Evolutionary conservation across 225 moss, liverwort and hornwort genomes (phyloP).

Genomic region (Marchantia polymorpha): DNA sequence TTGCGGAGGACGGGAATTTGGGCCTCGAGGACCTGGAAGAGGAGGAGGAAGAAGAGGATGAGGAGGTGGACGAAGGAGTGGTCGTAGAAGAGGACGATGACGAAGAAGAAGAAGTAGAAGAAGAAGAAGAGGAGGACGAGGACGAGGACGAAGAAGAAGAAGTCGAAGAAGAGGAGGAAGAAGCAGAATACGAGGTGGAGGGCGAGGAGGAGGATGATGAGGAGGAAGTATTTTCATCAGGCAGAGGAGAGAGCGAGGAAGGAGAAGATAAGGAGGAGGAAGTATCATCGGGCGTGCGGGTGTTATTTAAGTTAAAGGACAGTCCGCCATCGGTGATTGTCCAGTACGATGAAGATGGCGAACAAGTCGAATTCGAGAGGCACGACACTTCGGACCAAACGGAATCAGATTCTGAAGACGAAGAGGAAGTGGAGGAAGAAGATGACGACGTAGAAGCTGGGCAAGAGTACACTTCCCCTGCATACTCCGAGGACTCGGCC

Average conservation of each 20-base stretch:
- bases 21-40: background rate
- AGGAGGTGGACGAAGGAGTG: background rate
- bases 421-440: conserved; percentile 17
- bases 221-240: conserved; percentile 25
- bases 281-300: conserved; percentile 26
- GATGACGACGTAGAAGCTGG: conserved; percentile 7
- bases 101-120: background rate
- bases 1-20: conserved; percentile 1
- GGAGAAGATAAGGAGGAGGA: conserved; percentile 23
- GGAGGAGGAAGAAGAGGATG: background rate
- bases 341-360: conserved; percentile 35
- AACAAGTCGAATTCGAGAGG: conserved; percentile 38
- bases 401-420: conserved; percentile 34
- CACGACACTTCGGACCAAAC: conserved; percentile 30
- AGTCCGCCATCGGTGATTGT: conserved; percentile 27
- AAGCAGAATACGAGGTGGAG: background rate
- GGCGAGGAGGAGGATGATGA: background rate
- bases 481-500: conserved; percentile 13
- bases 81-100: background rate
- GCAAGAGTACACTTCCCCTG: background rate
- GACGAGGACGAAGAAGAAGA: conserved; percentile 6
- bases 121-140: background rate
- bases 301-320: conserved; percentile 36
- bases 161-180: conserved; percentile 14
- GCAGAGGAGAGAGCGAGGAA: conserved; percentile 1